Evolutionary conservation across 2,329 filamentous ascomycete species (phyloP), one percentile per base, ranked within the genome.

Genomic region (Cercospora zeina): DNA sequence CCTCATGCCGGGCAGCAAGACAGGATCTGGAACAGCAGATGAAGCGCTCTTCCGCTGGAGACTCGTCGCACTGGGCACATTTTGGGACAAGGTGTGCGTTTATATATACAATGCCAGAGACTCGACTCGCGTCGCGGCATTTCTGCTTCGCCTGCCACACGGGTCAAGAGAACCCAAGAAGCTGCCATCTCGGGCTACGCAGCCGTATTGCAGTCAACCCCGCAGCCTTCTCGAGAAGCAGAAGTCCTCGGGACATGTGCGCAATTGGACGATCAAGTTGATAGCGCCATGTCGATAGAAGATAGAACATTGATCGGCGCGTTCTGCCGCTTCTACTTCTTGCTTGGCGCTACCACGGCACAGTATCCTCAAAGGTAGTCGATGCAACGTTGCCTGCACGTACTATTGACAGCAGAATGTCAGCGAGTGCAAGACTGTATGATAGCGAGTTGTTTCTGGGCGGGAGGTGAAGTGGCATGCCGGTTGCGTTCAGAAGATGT

Each of bases 331-430:
- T 9, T 24, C 14, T 19, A 54, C 51, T n/a, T 9, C 14, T 54
- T 33, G 33, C 51, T 54, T 51, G 47, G 47, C 47, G n/a, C 14
- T 14, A n/a, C 11, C 47, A 33, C 47, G 47, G 47, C 47, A 51
- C 16, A n/a, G 11, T 51, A 9, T 8, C 47, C 47, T n/a, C 16
- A 16, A 30, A 14, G 27, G 47, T 31, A 13, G 47, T 30, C 47
- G 30, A 51, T 51, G 47, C 30, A 51, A 51, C 47, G 24, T 24
- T 51, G 47, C n/a, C 47, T 51, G 47, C 47, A 51, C 24, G 47
- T 33, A 33, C 47, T 51, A 51, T 51, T 31, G 47, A 51, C 30
- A n/a, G 34, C 14, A 13, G 11, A 19, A 57, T 11, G 54, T 31
- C 27, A 56, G 36, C 27, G 54, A 16, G 10, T 19, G 33, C 24